phyloP scores from a whole-genome alignment of 108 stramenopile genomes.

The Cylindrotheca fusiformis region DNA sequence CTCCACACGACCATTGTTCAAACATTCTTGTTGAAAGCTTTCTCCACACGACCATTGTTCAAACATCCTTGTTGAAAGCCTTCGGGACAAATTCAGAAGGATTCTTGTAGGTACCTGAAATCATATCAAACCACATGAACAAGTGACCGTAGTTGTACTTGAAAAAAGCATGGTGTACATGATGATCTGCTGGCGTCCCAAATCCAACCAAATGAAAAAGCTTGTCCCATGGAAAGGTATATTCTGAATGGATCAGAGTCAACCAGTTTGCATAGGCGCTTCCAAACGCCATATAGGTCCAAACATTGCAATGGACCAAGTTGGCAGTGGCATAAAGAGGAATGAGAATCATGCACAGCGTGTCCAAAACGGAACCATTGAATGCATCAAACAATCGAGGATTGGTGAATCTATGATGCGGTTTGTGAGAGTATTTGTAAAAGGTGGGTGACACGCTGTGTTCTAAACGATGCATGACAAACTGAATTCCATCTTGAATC shows the following conservation, averaged over 20 bases:
- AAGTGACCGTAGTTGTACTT: conserved; percentile 94
- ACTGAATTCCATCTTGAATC: conserved; percentile 87
- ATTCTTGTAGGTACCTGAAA: conserved; percentile 77
- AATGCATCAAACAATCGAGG: conserved; percentile 95
- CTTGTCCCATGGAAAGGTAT: conserved; percentile 71
- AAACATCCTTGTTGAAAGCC: conserved; percentile 69
- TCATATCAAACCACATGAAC: conserved; percentile 92
- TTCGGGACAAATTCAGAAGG: conserved; percentile 62
- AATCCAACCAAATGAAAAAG: conserved; percentile 74
- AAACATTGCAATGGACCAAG: conserved; percentile 83
- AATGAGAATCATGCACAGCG: conserved; percentile 85
- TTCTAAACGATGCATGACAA: conserved; percentile 79
- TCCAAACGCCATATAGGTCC: conserved; percentile 97
- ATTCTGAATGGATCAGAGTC: conserved; percentile 89
- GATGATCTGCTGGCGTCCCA: conserved; percentile 92
- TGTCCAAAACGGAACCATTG: conserved; percentile 86
- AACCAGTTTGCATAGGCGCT: conserved; percentile 87
- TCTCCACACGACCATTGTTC: conserved; percentile 46
- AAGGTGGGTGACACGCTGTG: conserved; percentile 74
- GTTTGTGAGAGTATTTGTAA: conserved; percentile 90
- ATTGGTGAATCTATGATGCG: conserved; percentile 93
- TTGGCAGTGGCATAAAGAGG: conserved; percentile 85
- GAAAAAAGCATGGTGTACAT: conserved; percentile 96
- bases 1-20: conserved; percentile 37
- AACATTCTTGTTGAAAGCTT: conserved; percentile 67